Base-by-base conservation (phyloP, 768 basidiomycete genomes). In the Mycena metata region DNA sequence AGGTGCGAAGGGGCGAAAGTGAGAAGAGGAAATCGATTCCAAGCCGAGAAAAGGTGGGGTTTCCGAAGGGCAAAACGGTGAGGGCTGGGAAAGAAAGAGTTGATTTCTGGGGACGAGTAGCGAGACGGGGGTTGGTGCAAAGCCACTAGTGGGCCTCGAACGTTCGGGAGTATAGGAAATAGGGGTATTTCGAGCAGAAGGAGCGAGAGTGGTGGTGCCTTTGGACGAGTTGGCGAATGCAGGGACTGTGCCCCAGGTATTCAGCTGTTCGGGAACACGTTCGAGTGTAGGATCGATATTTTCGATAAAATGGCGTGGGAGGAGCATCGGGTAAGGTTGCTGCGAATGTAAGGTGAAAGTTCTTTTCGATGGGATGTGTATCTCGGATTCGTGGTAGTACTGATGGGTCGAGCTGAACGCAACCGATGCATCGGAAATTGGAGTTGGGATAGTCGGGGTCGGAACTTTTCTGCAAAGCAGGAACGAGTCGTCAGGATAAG, bases 161-260 rank as follows among this genome's bases (percentile, higher is more conserved):
- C 13, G 16, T 5, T 11, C 15, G 30, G 30, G 30, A n/a, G 39
- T n/a, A 43, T 39, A 30, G 13, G 23, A 26, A 56, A 33, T 33
- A 47, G 21, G n/a, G 2, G 63, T 36, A 42, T 24, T 35, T 30
- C n/a, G 35, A 17, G 11, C 11, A 21, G 19, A 19, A 36, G 30
- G 30, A 51, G 13, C 21, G 26, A 26, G 23, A 23, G 49, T 23
- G 36, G 49, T 26, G 24, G 16, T 30, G 30, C 57, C 19, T 46
- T 21, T 19, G 39, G 45, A 43, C 16, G 7, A 36, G 30, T 52
- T 17, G 30, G 51, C 19, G 21, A 30, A 39, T n/a, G 61, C 4
- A 24, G 47, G 60, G 23, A 49, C 23, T 33, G 45, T 36, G 11
- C 64, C 55, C 58, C 58, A 60, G 26, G 45, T 39, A 33, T 47